These are phyloP conservation scores for Podochytrium sp. DNA, from an alignment of 192 early-diverging fungal species.

Conservation along the genomic window DNA sequence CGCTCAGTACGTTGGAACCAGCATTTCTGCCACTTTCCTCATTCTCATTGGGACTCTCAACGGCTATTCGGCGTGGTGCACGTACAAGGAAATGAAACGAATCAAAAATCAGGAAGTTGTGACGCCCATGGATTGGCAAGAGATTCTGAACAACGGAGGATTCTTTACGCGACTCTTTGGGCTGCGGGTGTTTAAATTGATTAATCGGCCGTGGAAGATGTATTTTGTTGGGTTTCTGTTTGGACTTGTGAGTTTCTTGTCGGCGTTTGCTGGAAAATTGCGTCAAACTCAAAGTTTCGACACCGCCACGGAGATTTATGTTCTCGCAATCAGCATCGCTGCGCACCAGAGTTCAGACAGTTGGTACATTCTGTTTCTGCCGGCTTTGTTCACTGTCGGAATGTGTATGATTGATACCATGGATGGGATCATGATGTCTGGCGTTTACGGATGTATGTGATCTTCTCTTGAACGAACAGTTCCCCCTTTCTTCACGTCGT, in stretches of 20 bases:
- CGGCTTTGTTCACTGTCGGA: conserved; percentile 67
- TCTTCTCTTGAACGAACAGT: conserved; percentile 56
- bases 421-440: conserved; percentile 69
- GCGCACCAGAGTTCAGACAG: too few relatives aligned
- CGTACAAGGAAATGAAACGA: conserved; percentile 28
- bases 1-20: conserved; percentile 61
- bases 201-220: conserved; percentile 6
- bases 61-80: conserved; percentile 31
- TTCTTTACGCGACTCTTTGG: conserved; percentile 28
- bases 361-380: conserved; percentile 61
- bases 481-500: too few relatives aligned
- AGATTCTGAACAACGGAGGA: conserved; percentile 59
- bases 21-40: conserved; percentile 62
- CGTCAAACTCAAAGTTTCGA: too few relatives aligned
- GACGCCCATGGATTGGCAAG: conserved; percentile 51
- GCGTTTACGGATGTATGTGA: conserved; percentile 65
- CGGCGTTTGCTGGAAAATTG: too few relatives aligned
- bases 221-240: conserved; percentile 60
- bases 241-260: too few relatives aligned
- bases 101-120: background rate
- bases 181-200: background rate
- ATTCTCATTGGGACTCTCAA: conserved; percentile 61
- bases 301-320: conserved; percentile 68
- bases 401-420: conserved; percentile 73
- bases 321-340: conserved; percentile 60